Conservation (phyloP, 257 asterid genomes). For the Euphrasia confusa region DNA sequence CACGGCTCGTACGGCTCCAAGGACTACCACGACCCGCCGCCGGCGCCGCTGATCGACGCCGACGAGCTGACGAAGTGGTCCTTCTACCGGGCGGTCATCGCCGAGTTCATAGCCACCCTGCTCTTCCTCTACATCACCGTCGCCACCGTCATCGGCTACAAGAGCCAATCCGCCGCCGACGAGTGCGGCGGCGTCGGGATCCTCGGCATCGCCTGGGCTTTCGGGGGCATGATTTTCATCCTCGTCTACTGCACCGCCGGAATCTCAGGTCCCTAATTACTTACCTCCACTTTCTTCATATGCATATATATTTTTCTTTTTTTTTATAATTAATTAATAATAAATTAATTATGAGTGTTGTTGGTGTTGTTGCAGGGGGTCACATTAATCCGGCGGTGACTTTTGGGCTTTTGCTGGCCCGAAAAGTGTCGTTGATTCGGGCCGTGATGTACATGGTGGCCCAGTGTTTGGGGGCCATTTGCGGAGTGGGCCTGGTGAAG, state of each 20-base stretch:
- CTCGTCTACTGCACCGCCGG: constrained; percentile 66
- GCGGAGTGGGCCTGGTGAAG: constrained; percentile 68
- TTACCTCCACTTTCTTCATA: neutral
- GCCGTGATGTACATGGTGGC: constrained; percentile 73
- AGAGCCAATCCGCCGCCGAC: constrained; percentile 41
- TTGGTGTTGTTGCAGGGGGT: constrained; percentile 36
- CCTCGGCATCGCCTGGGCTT: constrained; percentile 83
- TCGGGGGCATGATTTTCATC: constrained; percentile 78
- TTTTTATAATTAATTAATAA: neutral
- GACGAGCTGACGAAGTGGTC: constrained; percentile 67
- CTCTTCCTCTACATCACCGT: constrained; percentile 70
- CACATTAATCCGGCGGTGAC: constrained; percentile 83
- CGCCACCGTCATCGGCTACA: constrained; percentile 60
- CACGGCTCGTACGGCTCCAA: constrained; percentile 46
- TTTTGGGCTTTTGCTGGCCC: constrained; percentile 62
- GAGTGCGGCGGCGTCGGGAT: constrained; percentile 68
- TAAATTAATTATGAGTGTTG: neutral
- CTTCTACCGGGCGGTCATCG: constrained; percentile 65
- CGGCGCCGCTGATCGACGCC: constrained; percentile 60
- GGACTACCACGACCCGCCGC: constrained; percentile 80
- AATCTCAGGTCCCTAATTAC: constrained; percentile 37
- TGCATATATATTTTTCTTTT: neutral
- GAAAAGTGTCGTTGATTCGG: constrained; percentile 58
- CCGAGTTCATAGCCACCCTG: constrained; percentile 71
- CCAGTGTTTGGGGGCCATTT: constrained; percentile 69